phyloP scores from a whole-genome alignment of 352 stramenopile genomes.

The Phytophthora quininea region DNA sequence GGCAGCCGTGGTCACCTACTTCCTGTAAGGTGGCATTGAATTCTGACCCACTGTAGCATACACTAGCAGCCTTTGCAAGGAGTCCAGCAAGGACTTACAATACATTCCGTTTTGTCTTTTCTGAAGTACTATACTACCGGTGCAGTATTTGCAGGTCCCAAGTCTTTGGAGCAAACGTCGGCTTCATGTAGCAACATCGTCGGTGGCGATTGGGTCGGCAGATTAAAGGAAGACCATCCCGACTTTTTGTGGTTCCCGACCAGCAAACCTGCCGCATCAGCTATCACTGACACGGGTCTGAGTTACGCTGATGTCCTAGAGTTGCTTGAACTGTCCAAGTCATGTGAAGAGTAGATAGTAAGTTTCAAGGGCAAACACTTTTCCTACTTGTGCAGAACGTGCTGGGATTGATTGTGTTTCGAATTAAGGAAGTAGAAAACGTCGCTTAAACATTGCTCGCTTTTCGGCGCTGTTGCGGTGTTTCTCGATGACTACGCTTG shows the following conservation, averaged over 20 bases:
- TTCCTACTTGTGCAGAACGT: too few species aligned
- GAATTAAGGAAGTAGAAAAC: too few species aligned
- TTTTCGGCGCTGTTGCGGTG: too few species aligned
- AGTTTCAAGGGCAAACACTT: background rate
- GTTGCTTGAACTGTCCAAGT: constrained; percentile 23
- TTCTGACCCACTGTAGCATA: background rate
- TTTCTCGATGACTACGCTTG: too few species aligned
- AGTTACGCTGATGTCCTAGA: constrained; percentile 37
- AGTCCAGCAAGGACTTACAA: too few species aligned
- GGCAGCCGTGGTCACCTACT: constrained; percentile 20
- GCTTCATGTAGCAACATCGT: constrained; percentile 32
- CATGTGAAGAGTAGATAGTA: background rate
- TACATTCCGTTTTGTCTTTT: too few species aligned
- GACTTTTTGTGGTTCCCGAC: constrained; percentile 48
- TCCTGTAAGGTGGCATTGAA: constrained; percentile 15
- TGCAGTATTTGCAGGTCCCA: too few species aligned
- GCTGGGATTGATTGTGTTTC: too few species aligned
- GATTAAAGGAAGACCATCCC: constrained; percentile 32
- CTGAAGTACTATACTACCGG: too few species aligned
- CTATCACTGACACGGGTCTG: constrained; percentile 27
- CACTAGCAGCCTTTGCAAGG: background rate
- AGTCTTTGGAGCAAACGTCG: too few species aligned
- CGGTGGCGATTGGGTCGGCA: constrained; percentile 41
- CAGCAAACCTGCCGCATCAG: constrained; percentile 21
- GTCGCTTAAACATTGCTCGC: too few species aligned